phyloP scores from a whole-genome alignment of 164 flowering plant species.

The Houttuynia cordata region DNA sequence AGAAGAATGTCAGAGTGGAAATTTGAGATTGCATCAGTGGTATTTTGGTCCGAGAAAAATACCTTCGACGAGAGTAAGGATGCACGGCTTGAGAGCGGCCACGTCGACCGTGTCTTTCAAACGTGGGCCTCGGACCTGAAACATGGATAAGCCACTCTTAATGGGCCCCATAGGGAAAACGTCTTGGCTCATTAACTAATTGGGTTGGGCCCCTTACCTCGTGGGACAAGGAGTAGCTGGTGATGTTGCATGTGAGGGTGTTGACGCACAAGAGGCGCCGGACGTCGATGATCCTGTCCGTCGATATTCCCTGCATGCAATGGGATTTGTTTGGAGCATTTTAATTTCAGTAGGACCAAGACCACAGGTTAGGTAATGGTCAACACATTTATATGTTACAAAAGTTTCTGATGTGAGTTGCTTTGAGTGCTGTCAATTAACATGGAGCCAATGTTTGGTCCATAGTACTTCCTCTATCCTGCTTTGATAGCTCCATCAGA shows the following conservation, averaged over 20 bases:
- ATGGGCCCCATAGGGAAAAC: background rate
- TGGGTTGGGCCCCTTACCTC: slow-evolving; percentile 41
- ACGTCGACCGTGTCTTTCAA: slow-evolving; percentile 82
- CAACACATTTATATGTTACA: background rate
- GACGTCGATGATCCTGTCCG: slow-evolving; percentile 85
- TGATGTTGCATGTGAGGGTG: slow-evolving; percentile 55
- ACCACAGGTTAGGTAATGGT: too few species aligned
- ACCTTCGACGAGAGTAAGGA: slow-evolving; percentile 69
- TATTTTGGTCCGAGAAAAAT: background rate
- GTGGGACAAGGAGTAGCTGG: slow-evolving; percentile 73
- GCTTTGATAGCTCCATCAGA: too few species aligned
- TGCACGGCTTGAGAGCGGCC: slow-evolving; percentile 80
- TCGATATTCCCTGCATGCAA: slow-evolving; percentile 96
- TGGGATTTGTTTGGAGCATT: too few species aligned
- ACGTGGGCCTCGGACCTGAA: slow-evolving; percentile 68
- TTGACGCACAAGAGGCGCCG: slow-evolving; percentile 69
- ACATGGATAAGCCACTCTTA: background rate
- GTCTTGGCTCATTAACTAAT: too few species aligned
- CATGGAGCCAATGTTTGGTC: too few species aligned
- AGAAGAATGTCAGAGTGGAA: background rate
- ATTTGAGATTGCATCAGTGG: background rate
- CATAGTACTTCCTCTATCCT: too few species aligned
- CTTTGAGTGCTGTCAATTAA: too few species aligned
- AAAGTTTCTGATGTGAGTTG: background rate
- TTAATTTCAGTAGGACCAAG: background rate